phyloP scores from a whole-genome alignment of 2,329 filamentous ascomycete genomes.

The Ilyonectria robusta region DNA sequence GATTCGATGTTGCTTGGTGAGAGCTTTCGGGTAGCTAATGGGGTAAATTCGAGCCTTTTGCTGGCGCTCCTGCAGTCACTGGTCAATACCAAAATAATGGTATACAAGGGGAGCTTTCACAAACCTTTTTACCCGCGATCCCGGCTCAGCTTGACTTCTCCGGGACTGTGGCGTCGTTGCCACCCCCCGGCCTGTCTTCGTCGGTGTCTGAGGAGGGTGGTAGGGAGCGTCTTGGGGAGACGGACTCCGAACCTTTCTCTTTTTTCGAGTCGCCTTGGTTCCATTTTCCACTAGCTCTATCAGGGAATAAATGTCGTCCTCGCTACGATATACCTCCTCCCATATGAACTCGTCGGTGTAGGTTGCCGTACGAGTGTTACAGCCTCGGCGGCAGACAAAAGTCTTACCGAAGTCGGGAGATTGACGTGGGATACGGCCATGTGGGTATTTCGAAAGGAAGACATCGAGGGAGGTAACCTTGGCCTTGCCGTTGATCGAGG shows the following conservation, averaged over 20 bases:
- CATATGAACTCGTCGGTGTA: slow-evolving; percentile 95
- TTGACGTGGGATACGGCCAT: slow-evolving; percentile 79
- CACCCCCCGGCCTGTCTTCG: slow-evolving; percentile 50
- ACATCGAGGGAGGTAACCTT: slow-evolving; percentile 79
- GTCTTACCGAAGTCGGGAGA: slow-evolving; percentile 85
- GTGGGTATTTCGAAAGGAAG: slow-evolving; percentile 80
- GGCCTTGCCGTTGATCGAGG: slow-evolving; percentile 92
- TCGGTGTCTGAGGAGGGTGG: slow-evolving; percentile 55
- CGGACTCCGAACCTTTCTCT: slow-evolving; percentile 50
- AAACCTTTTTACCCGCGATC: slow-evolving; percentile 52
- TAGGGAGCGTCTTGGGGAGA: slow-evolving; percentile 52
- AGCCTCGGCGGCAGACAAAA: slow-evolving; percentile 91
- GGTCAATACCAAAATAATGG: slow-evolving; percentile 14
- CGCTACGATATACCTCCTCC: slow-evolving; percentile 86
- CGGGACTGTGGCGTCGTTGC: slow-evolving; percentile 51
- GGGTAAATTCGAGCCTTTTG: slow-evolving; percentile 94
- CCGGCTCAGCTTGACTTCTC: slow-evolving; percentile 49
- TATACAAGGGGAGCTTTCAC: not conserved
- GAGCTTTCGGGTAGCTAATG: slow-evolving; percentile 88
- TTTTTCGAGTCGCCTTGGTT: slow-evolving; percentile 75
- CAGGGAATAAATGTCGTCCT: slow-evolving; percentile 74
- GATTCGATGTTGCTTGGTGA: slow-evolving; percentile 81
- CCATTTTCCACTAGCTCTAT: slow-evolving; percentile 77
- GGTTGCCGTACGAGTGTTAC: slow-evolving; percentile 87
- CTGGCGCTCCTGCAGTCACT: slow-evolving; percentile 62